Evolutionary conservation across 2,329 filamentous ascomycete genomes (phyloP).

Genomic region (Aspergillus sp.): DNA sequence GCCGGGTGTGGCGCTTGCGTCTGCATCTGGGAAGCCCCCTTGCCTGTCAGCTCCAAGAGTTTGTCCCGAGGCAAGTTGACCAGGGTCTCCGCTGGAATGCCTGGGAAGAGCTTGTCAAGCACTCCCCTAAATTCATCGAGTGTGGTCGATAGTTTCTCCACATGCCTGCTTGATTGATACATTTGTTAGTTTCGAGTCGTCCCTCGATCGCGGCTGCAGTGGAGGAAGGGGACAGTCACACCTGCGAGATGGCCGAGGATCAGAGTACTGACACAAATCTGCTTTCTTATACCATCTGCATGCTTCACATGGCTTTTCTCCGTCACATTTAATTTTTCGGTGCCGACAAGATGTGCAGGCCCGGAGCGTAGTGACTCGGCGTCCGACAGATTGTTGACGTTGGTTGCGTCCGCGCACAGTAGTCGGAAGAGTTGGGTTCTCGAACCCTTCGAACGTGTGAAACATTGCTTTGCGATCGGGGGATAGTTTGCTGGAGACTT

Average conservation of each 20-base stretch:
- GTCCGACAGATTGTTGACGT: constrained; percentile 36
- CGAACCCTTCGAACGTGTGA: constrained; percentile 46
- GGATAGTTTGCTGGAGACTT: neutral
- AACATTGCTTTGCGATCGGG: constrained; percentile 34
- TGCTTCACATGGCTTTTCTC: constrained; percentile 77
- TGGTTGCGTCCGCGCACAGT: constrained; percentile 34
- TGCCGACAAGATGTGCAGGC: constrained; percentile 77
- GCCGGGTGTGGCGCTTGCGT: constrained; percentile 39
- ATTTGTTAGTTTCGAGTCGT: constrained; percentile 12
- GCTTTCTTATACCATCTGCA: constrained; percentile 80
- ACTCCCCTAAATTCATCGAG: constrained; percentile 67
- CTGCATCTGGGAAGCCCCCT: constrained; percentile 17
- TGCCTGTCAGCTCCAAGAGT: constrained; percentile 57
- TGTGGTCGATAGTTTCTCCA: constrained; percentile 63
- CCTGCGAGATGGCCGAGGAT: constrained; percentile 79
- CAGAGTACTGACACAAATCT: constrained; percentile 77
- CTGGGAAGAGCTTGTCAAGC: constrained; percentile 64
- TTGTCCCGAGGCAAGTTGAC: constrained; percentile 59
- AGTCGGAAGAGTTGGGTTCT: constrained; percentile 35
- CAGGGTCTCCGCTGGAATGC: constrained; percentile 56
- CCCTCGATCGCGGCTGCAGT: neutral
- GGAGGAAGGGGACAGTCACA: constrained; percentile 39
- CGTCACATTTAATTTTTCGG: constrained; percentile 82
- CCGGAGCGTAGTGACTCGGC: constrained; percentile 42
- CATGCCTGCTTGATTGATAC: constrained; percentile 29